Conservation (phyloP, 768 basidiomycete genomes). For the Macrolepiota dolichaula region DNA sequence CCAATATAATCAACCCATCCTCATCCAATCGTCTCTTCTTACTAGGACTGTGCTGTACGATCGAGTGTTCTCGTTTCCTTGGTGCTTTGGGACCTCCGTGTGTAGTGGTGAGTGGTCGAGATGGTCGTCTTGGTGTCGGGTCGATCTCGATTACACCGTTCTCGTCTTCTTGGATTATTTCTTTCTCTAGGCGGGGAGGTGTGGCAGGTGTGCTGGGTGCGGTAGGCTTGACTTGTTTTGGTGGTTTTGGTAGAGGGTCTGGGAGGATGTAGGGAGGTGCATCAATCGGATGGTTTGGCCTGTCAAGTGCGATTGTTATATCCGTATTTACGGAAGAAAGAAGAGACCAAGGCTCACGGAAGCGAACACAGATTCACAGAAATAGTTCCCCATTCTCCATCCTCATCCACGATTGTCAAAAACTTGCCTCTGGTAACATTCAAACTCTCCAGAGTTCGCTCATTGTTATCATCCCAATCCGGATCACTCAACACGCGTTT, state of each 20-base stretch:
- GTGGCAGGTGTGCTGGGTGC: conserved; percentile 36
- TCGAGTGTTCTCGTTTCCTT: conserved; percentile 20
- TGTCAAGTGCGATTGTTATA: conserved; percentile 21
- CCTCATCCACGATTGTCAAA: conserved; percentile 85
- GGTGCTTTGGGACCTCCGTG: conserved; percentile 9
- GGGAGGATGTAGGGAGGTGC: conserved; percentile 61
- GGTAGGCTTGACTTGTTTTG: conserved; percentile 35
- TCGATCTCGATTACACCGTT: conserved; percentile 52
- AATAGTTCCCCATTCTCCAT: conserved; percentile 70
- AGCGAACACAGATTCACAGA: conserved; percentile 64
- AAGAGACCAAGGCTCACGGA: conserved; percentile 56
- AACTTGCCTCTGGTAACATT: conserved; percentile 83
- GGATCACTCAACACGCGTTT: conserved; percentile 86
- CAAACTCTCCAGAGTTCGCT: conserved; percentile 76
- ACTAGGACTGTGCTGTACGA: conserved; percentile 45
- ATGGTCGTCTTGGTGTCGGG: conserved; percentile 47
- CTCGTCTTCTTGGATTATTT: conserved; percentile 40
- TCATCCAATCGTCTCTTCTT: conserved; percentile 67
- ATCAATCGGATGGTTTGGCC: conserved; percentile 53
- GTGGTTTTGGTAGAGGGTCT: conserved; percentile 56
- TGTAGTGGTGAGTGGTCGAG: conserved; percentile 9
- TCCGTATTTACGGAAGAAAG: neutral
- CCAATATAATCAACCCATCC: conserved; percentile 71
- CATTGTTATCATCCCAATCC: conserved; percentile 89
- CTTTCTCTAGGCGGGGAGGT: conserved; percentile 30